Base-by-base conservation (phyloP, 1,284 basidiomycete genomes). In the Melanopsichium pennsylvanicum region DNA sequence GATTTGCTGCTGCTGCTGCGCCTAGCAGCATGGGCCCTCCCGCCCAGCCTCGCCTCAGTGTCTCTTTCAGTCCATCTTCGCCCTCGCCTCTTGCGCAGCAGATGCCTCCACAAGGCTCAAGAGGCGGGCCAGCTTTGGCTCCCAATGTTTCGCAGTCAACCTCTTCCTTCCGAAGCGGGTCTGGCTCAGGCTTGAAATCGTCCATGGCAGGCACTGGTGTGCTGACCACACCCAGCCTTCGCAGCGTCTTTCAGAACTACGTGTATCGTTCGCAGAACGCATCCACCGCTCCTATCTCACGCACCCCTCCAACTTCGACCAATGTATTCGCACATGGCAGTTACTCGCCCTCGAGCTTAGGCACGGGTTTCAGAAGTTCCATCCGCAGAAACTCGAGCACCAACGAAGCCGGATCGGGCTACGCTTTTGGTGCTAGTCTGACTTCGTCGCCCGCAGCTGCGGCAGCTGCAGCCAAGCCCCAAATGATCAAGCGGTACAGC, bases 401-500 rank as follows among this genome's bases (percentile, higher is more conserved):
- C 33, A 62, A 59, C 47, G 66, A 69, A 25, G 55, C 56, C 13
- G 59, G 59, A 6, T 69, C 66, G 15, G 55, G 59, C 32, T 69
- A 55, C 11, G 59, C 59, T 2, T 62, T 63, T 32, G 59, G 50
- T 9, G 19, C 64, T 3, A 64, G 55, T 29, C 6, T 40, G 19
- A 32, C 31, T 12, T 49, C 47, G 0, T 45, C 56, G 1, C 43
- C 57, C 3, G 49, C 58, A 21, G 29, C 39, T 31, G 27, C 55
- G 12, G 59, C 50, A n/a, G 31, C 44, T 15, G 56, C 51, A 4
- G 61, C 67, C 36, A 54, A 52, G 29, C 72, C 72, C 11, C 72
- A 75, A 44, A 73, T 75, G 72, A 75, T 75, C 56, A 70, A 75
- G 29, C 54, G 72, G 2, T 75, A 75, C 44, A 71, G 66, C 49